Base-by-base conservation (phyloP, 2,329 filamentous ascomycete genomes). In the Aspergillus novoparasiticus region DNA sequence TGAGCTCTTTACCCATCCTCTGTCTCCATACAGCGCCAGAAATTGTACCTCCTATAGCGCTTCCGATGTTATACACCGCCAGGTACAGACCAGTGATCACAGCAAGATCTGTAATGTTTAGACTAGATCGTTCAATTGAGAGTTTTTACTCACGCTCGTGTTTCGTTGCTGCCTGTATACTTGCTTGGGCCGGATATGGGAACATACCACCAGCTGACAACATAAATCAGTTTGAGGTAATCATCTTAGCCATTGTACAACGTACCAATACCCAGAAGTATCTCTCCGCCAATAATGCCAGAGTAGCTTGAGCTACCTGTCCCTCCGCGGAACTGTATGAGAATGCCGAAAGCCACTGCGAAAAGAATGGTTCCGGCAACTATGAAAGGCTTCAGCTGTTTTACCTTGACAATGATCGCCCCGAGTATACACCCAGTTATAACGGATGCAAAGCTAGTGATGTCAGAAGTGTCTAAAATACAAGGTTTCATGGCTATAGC, bases 21-120 rank as follows among this genome's bases (percentile, higher is more conserved):
- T 89, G 86, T 0, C 84, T 85, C 87, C 87, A 89, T 64, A 90
- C 83, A 23, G 86, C 85, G 16, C 87, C 87, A 0, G 87, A 87
- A 30, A 89, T 82, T 19, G 85, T 81, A 71, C 85, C 85, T 26
- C 87, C 87, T 1, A 89, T 73, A 0, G 87, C 87, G 6, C 82
- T 86, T 34, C 87, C 87, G 45, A 89, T 81, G 71, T 86, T 87
- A 77, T 89, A 89, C n/a, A 79, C 83, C 19, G 87, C 85, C 3
- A 90, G 82, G 71, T 85, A 90, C 21, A 90, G 74, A 46, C 84
- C 87, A 0, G 87, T 90, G 66, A 90, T 84, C 65, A 89, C 85
- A 50, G 88, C 88, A 36, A 90, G 79, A 68, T 89, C 75, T 77
- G 30, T 14, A n/a, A 23, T 6, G 34, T 19, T 59, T 48, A 30